These are phyloP conservation scores for Glaciozyma martinii DNA, from an alignment of 768 basidiomycete species.

Conservation along the genomic window DNA sequence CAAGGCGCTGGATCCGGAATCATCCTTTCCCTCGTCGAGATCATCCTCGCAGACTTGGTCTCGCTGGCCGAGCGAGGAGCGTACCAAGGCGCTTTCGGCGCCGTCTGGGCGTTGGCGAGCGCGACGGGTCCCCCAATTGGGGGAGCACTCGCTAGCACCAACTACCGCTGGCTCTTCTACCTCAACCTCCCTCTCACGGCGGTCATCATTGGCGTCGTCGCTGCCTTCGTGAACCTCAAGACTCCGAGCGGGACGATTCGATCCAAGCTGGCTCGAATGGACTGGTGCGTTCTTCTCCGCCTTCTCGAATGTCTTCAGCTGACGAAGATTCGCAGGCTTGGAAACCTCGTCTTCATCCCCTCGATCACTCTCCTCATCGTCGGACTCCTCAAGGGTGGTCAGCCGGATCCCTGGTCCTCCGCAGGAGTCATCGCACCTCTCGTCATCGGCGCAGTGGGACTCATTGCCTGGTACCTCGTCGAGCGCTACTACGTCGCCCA, in stretches of 20 bases:
- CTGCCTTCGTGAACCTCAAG: slow-evolving; percentile 11
- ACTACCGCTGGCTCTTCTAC: slow-evolving; percentile 3
- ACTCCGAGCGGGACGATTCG: slow-evolving; percentile 41
- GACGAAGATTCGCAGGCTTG: slow-evolving; percentile 6
- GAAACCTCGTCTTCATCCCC: slow-evolving; percentile 41
- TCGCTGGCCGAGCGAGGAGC: background rate
- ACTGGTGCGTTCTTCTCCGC: slow-evolving; percentile 4
- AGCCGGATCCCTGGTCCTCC: slow-evolving; percentile 43
- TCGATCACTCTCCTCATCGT: slow-evolving; percentile 29
- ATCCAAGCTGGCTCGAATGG: slow-evolving; percentile 20
- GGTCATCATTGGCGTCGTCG: background rate
- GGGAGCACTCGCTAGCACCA: background rate
- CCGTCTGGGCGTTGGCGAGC: background rate
- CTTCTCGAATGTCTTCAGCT: too few relatives aligned
- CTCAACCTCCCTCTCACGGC: background rate
- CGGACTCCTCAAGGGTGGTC: background rate
- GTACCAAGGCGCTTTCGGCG: slow-evolving; percentile 2
- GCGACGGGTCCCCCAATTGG: slow-evolving; percentile 2
- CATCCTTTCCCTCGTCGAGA: slow-evolving; percentile 8
- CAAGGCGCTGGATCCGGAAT: slow-evolving; percentile 32
- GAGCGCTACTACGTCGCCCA: slow-evolving; percentile 46
- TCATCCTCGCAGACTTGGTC: slow-evolving; percentile 3
- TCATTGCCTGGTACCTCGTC: slow-evolving; percentile 52
- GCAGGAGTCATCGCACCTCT: slow-evolving; percentile 43
- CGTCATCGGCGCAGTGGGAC: slow-evolving; percentile 50